Base-by-base conservation (phyloP, 2,329 filamentous ascomycete genomes). In the Colletotrichum eleusines region DNA sequence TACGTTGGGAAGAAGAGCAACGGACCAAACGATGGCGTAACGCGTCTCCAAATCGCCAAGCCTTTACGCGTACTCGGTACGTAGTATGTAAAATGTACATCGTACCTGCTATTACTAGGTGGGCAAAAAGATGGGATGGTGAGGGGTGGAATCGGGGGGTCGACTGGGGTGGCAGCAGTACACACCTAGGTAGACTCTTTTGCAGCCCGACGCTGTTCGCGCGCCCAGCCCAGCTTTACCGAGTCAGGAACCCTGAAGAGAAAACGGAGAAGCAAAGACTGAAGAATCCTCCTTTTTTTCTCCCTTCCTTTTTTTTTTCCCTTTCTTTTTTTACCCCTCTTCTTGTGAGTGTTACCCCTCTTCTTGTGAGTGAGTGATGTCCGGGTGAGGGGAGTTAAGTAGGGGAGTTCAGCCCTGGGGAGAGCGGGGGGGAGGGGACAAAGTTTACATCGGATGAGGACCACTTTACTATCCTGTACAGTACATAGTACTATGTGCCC, bases 11-110 rank as follows among this genome's bases (percentile, higher is more conserved):
- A 51, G 11, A 64, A 57, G 33, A 67, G n/a, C n/a, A n/a, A 53
- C 14, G 63, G 57, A 71, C 60, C 69, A 71, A 64, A 63, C 38
- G 64, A 71, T 62, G n/a, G 40, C 23, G n/a, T 23, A 35, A 28
- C 46, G 65, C 53, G 20, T 11, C 50, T 35, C 50, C 33, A 48
- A 69, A 66, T 66, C 63, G 62, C 62, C 66, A 69, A 69, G 66
- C 55, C 66, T n/a, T 23, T 18, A 23, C 16, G 42, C 42, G 11
- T 44, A n/a, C n/a, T n/a, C n/a, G n/a, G n/a, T n/a, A n/a, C n/a
- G n/a, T n/a, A n/a, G n/a, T n/a, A n/a, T n/a, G n/a, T n/a, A n/a
- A n/a, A n/a, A n/a, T n/a, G n/a, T n/a, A n/a, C n/a, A n/a, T n/a
- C n/a, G n/a, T n/a, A n/a, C n/a, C n/a, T n/a, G n/a, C n/a, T n/a